A percentile compares a stretch with the other conserved stretches of the same genome.
Evolutionary conservation across 2,329 filamentous ascomycete species (phyloP).

Genomic region (Fusarium sublunatum): DNA sequence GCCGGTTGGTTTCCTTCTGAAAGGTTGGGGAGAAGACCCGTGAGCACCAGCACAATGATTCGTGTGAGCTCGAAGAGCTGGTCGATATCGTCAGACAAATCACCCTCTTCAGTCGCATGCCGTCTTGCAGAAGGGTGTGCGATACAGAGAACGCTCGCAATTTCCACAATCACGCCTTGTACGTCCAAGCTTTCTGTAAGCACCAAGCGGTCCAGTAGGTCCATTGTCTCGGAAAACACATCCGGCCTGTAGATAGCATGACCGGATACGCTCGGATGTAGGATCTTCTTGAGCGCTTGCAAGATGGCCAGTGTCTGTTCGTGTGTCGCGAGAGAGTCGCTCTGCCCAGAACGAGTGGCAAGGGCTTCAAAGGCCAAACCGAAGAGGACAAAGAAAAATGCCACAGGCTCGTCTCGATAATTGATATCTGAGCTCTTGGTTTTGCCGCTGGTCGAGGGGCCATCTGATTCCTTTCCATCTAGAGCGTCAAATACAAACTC

Average conservation of each 20-base stretch:
- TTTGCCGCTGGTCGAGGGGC: slow-evolving; percentile 60
- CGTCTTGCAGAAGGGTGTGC: slow-evolving; percentile 87
- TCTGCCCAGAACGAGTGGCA: slow-evolving; percentile 74
- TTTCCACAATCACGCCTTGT: slow-evolving; percentile 92
- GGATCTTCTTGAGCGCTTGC: slow-evolving; percentile 90
- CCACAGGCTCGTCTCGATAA: slow-evolving; percentile 96
- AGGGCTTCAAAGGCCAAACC: slow-evolving; percentile 96
- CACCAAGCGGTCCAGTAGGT: slow-evolving; percentile 90
- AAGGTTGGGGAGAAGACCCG: slow-evolving; percentile 86
- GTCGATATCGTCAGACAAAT: slow-evolving; percentile 95
- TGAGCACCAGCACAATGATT: slow-evolving; percentile 93
- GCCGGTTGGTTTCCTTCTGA: slow-evolving; percentile 73
- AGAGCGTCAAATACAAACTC: slow-evolving; percentile 97
- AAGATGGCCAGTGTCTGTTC: slow-evolving; percentile 90
- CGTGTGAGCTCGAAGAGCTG: slow-evolving; percentile 96
- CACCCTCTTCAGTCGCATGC: slow-evolving; percentile 69
- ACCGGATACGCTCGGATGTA: slow-evolving; percentile 93
- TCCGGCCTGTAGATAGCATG: slow-evolving; percentile 97
- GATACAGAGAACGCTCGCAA: slow-evolving; percentile 88
- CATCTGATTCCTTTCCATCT: slow-evolving; percentile 79
- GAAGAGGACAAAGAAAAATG: slow-evolving; percentile 98
- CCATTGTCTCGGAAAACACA: slow-evolving; percentile 97
- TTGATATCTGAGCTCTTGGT: slow-evolving; percentile 85
- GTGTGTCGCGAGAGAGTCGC: slow-evolving; percentile 69
- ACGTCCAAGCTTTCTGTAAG: slow-evolving; percentile 91